Evolutionary conservation across 2,329 filamentous ascomycete species (phyloP).

Genomic region (Byssothecium circinans): DNA sequence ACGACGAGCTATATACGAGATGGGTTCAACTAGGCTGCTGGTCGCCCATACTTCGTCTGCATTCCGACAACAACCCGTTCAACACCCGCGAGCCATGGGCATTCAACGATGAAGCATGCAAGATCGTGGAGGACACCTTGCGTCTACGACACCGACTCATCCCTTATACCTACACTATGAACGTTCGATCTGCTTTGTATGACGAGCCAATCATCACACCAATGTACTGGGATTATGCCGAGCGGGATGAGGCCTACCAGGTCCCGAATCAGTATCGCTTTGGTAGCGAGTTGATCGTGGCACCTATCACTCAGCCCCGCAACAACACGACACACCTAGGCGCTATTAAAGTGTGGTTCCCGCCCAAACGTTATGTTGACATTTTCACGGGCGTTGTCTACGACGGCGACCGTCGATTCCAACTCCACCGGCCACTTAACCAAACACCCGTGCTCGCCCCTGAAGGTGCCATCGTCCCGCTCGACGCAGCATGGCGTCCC

Average conservation of each 20-base stretch:
- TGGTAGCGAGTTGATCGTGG: constrained; percentile 59
- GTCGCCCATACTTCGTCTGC: constrained; percentile 63
- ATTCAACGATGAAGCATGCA: constrained; percentile 51
- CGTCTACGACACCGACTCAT: constrained; percentile 60
- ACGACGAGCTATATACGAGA: constrained; percentile 61
- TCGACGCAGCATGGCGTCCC: constrained; percentile 51
- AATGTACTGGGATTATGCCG: constrained; percentile 64
- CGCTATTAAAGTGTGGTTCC: constrained; percentile 59
- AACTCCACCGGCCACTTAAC: constrained; percentile 54
- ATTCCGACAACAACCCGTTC: constrained; percentile 61
- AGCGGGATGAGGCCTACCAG: constrained; percentile 56
- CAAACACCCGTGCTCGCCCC: constrained; percentile 57
- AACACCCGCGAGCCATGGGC: constrained; percentile 65
- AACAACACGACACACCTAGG: constrained; percentile 52
- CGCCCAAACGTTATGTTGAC: constrained; percentile 57
- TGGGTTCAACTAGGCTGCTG: constrained; percentile 66
- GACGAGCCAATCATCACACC: constrained; percentile 61
- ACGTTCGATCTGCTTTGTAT: constrained; percentile 48
- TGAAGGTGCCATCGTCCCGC: constrained; percentile 61
- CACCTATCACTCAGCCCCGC: constrained; percentile 58
- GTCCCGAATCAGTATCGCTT: constrained; percentile 63
- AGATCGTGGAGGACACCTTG: constrained; percentile 54
- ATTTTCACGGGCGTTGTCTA: constrained; percentile 62
- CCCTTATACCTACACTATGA: constrained; percentile 64
- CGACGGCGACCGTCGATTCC: constrained; percentile 57